Conservation (phyloP, 129 eudicot species). For the Helianthus tuberosus region DNA sequence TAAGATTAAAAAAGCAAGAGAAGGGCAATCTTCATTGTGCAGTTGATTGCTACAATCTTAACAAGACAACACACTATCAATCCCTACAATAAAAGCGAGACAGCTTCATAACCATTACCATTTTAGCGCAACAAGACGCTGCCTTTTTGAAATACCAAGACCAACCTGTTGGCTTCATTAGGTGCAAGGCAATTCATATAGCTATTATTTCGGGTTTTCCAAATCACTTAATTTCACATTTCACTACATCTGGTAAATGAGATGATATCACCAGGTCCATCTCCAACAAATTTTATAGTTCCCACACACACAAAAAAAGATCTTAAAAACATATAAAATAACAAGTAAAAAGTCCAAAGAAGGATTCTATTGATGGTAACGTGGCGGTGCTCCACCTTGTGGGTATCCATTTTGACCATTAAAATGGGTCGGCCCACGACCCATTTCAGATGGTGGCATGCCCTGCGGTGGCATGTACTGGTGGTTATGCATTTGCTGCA, state of each 20-base stretch:
- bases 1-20: too few species aligned
- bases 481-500: slow-evolving; percentile 60
- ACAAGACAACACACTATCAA: too few species aligned
- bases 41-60: too few species aligned
- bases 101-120: too few species aligned
- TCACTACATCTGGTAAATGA: background rate
- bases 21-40: too few species aligned
- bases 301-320: slow-evolving; percentile 15
- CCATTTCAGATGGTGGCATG: slow-evolving; percentile 50
- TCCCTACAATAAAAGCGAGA: too few species aligned
- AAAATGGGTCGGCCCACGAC: slow-evolving; percentile 43
- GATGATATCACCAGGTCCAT: background rate
- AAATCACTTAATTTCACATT: background rate
- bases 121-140: too few species aligned
- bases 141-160: background rate
- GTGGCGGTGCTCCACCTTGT: slow-evolving; percentile 57
- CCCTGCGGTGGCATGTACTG: slow-evolving; percentile 58
- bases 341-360: background rate
- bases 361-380: slow-evolving; percentile 57
- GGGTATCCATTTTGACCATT: slow-evolving; percentile 56
- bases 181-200: too few species aligned
- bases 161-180: background rate
- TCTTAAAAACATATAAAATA: slow-evolving; percentile 9
- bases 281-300: slow-evolving; percentile 7
- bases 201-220: background rate